Evolutionary conservation across 2,329 filamentous ascomycete species (phyloP).

Genomic region (Coniochaeta hoffmannii): DNA sequence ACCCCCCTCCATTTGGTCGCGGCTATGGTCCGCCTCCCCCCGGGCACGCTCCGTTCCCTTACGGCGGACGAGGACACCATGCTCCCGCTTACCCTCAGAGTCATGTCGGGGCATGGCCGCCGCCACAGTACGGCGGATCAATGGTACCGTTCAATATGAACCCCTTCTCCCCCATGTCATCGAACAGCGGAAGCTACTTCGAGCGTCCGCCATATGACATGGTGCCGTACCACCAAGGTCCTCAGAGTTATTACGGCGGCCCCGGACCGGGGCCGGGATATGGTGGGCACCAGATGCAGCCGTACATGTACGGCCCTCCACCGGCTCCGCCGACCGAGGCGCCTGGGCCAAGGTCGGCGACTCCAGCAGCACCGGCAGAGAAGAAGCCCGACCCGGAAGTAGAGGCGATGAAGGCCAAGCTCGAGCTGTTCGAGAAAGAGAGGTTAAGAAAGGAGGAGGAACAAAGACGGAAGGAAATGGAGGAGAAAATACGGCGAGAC

Average conservation of each 20-base stretch:
- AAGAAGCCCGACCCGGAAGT: constrained; percentile 47
- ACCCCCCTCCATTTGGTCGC: constrained; percentile 25
- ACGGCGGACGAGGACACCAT: constrained; percentile 18
- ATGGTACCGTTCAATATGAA: constrained; percentile 41
- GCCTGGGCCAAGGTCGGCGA: constrained; percentile 26
- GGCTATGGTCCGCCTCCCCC: constrained; percentile 24
- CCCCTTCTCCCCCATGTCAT: constrained; percentile 37
- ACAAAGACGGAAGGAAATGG: constrained; percentile 33
- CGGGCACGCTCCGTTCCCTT: constrained; percentile 18
- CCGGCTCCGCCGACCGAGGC: constrained; percentile 35
- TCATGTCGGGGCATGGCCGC: constrained; percentile 37
- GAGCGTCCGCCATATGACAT: constrained; percentile 38
- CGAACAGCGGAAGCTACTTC: constrained; percentile 32
- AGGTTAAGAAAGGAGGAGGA: constrained; percentile 37
- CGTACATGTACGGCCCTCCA: constrained; percentile 30
- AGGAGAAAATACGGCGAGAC: constrained; percentile 28
- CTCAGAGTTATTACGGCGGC: constrained; percentile 23
- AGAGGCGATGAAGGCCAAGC: constrained; percentile 52
- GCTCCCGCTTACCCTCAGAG: constrained; percentile 37
- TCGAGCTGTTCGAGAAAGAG: constrained; percentile 41
- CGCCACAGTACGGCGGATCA: constrained; percentile 29
- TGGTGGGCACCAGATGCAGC: constrained; percentile 16
- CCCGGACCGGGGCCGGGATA: constrained; percentile 16
- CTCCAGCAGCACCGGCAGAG: constrained; percentile 27
- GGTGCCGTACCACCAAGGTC: constrained; percentile 37